Base-by-base conservation (phyloP, 768 basidiomycete genomes). In the Grammothele lineata region DNA sequence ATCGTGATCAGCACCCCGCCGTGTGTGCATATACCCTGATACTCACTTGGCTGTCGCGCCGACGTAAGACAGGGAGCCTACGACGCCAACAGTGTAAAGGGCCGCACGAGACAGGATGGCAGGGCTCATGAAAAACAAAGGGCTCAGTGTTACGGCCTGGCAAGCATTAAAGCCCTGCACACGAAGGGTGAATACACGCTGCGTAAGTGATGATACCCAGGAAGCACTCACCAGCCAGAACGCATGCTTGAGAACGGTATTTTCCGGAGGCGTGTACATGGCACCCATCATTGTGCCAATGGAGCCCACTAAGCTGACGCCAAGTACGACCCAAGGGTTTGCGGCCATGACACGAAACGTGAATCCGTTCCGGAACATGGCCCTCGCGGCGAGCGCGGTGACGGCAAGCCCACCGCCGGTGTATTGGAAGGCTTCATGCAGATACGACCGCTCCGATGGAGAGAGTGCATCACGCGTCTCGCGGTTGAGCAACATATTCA, bases 261-360 rank as follows among this genome's bases (percentile, higher is more conserved):
- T 85, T 57, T 91, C 86, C 1, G 91, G 88, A 26, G 85, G 71
- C 0, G 89, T 92, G 65, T 80, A 85, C 61, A 79, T 79, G 2
- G 81, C 80, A 36, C 85, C 89, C 74, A 87, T 81, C 88, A 94
- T 94, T 4, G 81, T 78, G 0, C 88, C 90, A 47, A 94, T 87
- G 50, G 80, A 77, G 12, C 87, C 87, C 12, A 73, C 82, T 34
- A 92, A 74, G 65, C 89, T 84, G 41, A 86, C 80, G 53, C 88
- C 90, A 37, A 92, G 77, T 2, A 92, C 87, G 44, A 86, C 69
- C 90, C 88, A 92, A 50, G 90, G 90, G 64, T 91, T 92, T 12
- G 87, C 78, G 0, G 84, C 67, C 89, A 92, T 89, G 44, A 92
- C 70, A 45, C 83, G 76, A 67, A 80, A 81, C 3, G 82, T 78